Evolutionary conservation across 2,329 filamentous ascomycete species (phyloP), one percentile per base, ranked within the genome.

Genomic region (Fusarium tjaetaba): DNA sequence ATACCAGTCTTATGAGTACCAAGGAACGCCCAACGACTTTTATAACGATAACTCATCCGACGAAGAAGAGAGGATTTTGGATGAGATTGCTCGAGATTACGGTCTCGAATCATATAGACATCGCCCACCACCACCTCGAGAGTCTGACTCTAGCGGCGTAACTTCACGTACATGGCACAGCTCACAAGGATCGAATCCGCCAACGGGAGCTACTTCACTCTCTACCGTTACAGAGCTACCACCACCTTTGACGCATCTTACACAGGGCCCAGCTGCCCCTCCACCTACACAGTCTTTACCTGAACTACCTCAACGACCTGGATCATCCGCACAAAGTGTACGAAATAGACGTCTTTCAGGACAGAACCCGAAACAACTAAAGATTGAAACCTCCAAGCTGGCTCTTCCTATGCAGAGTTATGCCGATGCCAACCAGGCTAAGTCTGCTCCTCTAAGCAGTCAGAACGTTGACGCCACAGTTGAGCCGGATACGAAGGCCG

Each of bases 21-120:
- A 70, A 28, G 67, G 48, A 11, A 75, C 66, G 18, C 79, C 85
- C 22, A 88, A 89, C 36, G 90, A 90, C 58, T 89, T 90, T 66
- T 91, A 92, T 74, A 87, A 91, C 26, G 91, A 89, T 15, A 86
- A 88, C 68, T 90, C 90, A 36, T 90, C 89, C 1, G 90, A 90
- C 6, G 92, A 95, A 62, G 93, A 95, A 79, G 93, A 95, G 79
- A 88, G 91, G 39, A 88, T 95, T 60, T 82, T 98, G 55, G 96
- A 98, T 70, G 94, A 97, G 80, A 94, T 98, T 88, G 95, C 94
- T 0, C 90, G 89, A 72, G 94, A 93, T 60, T 96, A 95, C 81
- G 89, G 91, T 61, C 91, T 96, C 78, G 94, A 96, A 63, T 93
- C 95, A 64, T 97, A 97, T 24, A 69, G 70, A 20, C 58, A 63